A percentile compares a stretch with the other conserved stretches of the same genome.
These are phyloP conservation scores for Rossbeevera mucosa DNA, from an alignment of 768 basidiomycete genomes.

Conservation along the genomic window DNA sequence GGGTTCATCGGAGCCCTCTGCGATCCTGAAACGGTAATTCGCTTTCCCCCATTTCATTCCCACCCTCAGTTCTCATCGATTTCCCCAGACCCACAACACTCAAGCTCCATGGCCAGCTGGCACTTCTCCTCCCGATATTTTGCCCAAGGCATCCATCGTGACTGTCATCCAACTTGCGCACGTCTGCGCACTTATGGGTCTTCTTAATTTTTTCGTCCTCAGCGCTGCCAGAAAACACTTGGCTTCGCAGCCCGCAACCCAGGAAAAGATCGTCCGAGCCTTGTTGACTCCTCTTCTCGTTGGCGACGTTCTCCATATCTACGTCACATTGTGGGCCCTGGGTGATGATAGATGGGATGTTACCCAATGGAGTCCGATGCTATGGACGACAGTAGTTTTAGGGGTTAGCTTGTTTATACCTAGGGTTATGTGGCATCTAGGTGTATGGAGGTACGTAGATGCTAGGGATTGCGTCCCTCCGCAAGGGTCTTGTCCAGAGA, in stretches of 20 bases:
- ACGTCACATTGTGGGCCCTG: slow-evolving; percentile 68
- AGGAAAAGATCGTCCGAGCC: slow-evolving; percentile 66
- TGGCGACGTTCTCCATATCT: slow-evolving; percentile 64
- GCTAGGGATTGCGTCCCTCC: slow-evolving; percentile 44
- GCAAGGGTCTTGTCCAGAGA: slow-evolving; percentile 2
- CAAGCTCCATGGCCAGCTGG: slow-evolving; percentile 69
- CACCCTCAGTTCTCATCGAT: neutral
- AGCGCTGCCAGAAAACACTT: slow-evolving; percentile 58
- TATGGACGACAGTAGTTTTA: slow-evolving; percentile 61
- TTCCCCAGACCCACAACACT: slow-evolving; percentile 57
- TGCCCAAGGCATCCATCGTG: slow-evolving; percentile 62
- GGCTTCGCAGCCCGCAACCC: slow-evolving; percentile 51
- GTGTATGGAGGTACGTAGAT: slow-evolving; percentile 70
- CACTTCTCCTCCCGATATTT: slow-evolving; percentile 40
- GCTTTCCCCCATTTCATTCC: neutral
- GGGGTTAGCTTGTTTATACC: slow-evolving; percentile 67
- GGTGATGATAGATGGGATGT: slow-evolving; percentile 67
- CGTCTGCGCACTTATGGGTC: slow-evolving; percentile 68
- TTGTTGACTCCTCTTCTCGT: slow-evolving; percentile 64
- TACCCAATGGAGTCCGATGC: slow-evolving; percentile 59
- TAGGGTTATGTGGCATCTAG: slow-evolving; percentile 68
- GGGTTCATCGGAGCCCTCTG: slow-evolving; percentile 64
- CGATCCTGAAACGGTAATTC: slow-evolving; percentile 61
- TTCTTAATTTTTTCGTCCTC: slow-evolving; percentile 66
- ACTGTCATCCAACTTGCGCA: slow-evolving; percentile 74